Conservation (phyloP, 495 filamentous ascomycete genomes). For the Ramalina peruviana region DNA sequence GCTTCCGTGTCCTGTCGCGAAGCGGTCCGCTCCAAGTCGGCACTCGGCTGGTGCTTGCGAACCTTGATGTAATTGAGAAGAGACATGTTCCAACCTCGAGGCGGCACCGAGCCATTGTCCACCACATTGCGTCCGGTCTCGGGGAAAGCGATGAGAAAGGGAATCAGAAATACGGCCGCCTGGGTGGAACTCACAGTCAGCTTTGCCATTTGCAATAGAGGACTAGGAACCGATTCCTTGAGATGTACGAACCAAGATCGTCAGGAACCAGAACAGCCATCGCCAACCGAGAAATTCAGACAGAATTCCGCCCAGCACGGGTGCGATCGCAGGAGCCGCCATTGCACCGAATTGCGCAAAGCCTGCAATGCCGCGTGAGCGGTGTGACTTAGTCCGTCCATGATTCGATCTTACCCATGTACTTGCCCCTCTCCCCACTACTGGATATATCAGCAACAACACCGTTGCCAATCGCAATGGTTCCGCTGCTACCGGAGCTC, state of each 20-base stretch:
- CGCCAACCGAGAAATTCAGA: slow-evolving; percentile 39
- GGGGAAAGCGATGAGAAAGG: slow-evolving; percentile 31
- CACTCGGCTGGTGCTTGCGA: slow-evolving; percentile 10
- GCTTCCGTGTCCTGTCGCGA: slow-evolving; percentile 15
- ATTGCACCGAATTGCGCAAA: slow-evolving; percentile 13
- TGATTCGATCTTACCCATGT: slow-evolving; percentile 20
- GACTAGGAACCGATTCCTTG: no score
- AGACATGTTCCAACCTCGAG: slow-evolving; percentile 23
- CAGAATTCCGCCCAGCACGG: slow-evolving; percentile 40
- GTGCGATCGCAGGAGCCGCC: slow-evolving; percentile 29
- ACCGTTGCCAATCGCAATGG: slow-evolving; percentile 17
- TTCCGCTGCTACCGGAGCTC: slow-evolving; percentile 34
- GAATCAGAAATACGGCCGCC: slow-evolving; percentile 27
- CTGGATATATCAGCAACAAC: slow-evolving; percentile 26
- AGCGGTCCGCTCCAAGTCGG: slow-evolving; percentile 12
- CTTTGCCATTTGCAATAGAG: no score
- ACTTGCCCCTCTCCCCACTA: slow-evolving; percentile 21
- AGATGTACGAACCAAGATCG: slow-evolving; percentile 22
- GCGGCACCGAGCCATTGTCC: slow-evolving; percentile 31
- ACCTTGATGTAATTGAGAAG: slow-evolving; percentile 25
- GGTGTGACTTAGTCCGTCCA: neutral
- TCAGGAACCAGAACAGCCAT: slow-evolving; percentile 43
- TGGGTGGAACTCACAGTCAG: no score
- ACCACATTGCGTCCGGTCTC: slow-evolving; percentile 42
- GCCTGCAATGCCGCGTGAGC: neutral